Evolutionary conservation across 2,329 filamentous ascomycete species (phyloP).

Genomic region (Ilyonectria mors-panacis): DNA sequence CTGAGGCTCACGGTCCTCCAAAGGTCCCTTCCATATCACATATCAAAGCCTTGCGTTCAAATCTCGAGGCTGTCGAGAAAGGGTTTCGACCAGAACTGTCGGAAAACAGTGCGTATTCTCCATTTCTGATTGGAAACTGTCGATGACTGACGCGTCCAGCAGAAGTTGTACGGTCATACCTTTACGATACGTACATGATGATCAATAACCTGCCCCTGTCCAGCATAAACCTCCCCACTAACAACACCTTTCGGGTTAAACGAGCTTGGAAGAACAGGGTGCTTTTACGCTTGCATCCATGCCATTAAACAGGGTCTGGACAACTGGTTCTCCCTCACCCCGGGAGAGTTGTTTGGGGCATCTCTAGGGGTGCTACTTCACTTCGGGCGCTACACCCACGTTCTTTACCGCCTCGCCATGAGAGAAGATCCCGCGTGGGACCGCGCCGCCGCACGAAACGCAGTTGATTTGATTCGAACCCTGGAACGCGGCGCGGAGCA

Average conservation of each 20-base stretch:
- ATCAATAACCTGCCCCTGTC: constrained; percentile 55
- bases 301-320: constrained; percentile 47
- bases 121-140: too few species aligned
- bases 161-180: constrained; percentile 55
- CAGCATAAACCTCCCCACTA: constrained; percentile 29
- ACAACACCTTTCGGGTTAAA: constrained; percentile 23
- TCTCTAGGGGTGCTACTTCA: constrained; percentile 48
- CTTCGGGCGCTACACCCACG: constrained; percentile 52
- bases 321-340: constrained; percentile 50
- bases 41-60: constrained; percentile 38
- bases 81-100: constrained; percentile 42
- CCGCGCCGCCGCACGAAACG: constrained; percentile 48
- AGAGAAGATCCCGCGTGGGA: constrained; percentile 58
- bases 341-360: constrained; percentile 46
- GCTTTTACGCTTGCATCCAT: constrained; percentile 49
- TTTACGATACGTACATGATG: constrained; percentile 54
- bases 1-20: constrained; percentile 7
- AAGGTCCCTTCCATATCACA: constrained; percentile 45
- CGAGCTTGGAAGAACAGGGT: constrained; percentile 40
- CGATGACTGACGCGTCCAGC: not conserved
- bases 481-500: constrained; percentile 21
- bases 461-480: constrained; percentile 51
- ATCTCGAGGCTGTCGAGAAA: constrained; percentile 10
- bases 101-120: constrained; percentile 49
- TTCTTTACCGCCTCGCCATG: constrained; percentile 45